Evolutionary conservation across 1,139 yeast species (phyloP), one percentile per base, ranked within the genome.

Genomic region (Yamadazyma atlantica): DNA sequence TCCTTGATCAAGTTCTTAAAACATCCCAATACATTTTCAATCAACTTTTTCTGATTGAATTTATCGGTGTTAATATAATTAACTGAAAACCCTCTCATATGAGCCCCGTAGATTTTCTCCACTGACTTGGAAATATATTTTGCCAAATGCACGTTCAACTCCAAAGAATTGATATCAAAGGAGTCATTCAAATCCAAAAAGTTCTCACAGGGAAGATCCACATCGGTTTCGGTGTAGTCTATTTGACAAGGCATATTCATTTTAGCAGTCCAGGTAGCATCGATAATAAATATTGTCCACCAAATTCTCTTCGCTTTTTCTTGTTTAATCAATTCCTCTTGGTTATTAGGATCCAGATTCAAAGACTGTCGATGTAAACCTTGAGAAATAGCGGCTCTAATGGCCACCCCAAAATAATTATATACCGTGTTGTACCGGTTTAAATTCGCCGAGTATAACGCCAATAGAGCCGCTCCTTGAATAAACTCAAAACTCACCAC

Each of bases 251-350:
- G 53, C 36, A 42, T 36, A 29, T 49, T 48, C 47, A 74, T 62
- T 39, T 74, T 69, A 2, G 79, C 66, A 3, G 78, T 68, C 73
- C 80, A 75, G 10, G 70, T 61, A 12, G 72, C 66, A 48, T 75
- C 80, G 44, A 73, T 63, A 5, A 73, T 66, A 48, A 70, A 75
- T 4, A 73, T 66, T 4, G 80, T 65, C 82, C 82, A 76, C 80
- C 80, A 76, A 9, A 75, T 50, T 29, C 78, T 58, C 48, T 75
- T 71, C 10, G 68, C 52, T 40, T 66, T 69, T 38, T 75, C 78
- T 10, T 43, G 41, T 9, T 17, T 26, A 8, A 47, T 34, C 18
- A 44, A 14, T 9, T 37, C 44, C 13, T 36, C 27, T 17, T 30
- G 26, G 34, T 45, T 42, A 21, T 36, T 25, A 13, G 39, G 26